Conservation (phyloP, 805 yeast genomes). For the Suhomyces canberraensis region DNA sequence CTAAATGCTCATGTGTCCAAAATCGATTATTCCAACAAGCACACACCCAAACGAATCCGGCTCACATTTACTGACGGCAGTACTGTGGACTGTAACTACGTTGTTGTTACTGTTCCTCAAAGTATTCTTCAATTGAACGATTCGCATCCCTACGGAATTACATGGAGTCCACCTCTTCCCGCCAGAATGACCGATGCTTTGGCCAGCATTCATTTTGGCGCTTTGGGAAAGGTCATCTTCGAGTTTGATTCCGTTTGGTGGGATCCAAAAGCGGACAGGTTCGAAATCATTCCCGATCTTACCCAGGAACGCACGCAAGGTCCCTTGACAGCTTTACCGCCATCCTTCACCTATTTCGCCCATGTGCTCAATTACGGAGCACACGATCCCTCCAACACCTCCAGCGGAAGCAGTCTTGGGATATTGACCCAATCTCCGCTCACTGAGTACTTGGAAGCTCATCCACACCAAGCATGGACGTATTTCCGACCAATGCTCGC, state of each 20-base stretch:
- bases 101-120: conserved; percentile 75
- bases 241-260: conserved; percentile 43
- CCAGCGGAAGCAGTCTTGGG: conserved; percentile 51
- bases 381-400: conserved; percentile 12
- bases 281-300: conserved; percentile 43
- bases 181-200: conserved; percentile 28
- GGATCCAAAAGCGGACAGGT: conserved; percentile 43
- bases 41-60: conserved; percentile 13
- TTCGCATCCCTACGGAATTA: conserved; percentile 43
- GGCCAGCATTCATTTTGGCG: conserved; percentile 30
- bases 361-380: conserved; percentile 58
- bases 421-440: conserved; percentile 69
- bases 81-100: conserved; percentile 45
- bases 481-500: conserved; percentile 53
- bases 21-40: conserved; percentile 16
- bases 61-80: conserved; percentile 34
- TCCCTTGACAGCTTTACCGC: conserved; percentile 24
- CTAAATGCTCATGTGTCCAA: conserved; percentile 41
- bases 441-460: conserved; percentile 54
- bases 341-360: conserved; percentile 58
- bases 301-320: background rate
- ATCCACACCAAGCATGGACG: conserved; percentile 54
- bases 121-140: conserved; percentile 53
- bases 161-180: conserved; percentile 58
- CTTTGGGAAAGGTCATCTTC: conserved; percentile 41